Evolutionary conservation across 192 early-diverging fungal genomes (phyloP), one percentile per base, ranked within the genome.

Genomic region (Jimgerdemannia lactiflua): DNA sequence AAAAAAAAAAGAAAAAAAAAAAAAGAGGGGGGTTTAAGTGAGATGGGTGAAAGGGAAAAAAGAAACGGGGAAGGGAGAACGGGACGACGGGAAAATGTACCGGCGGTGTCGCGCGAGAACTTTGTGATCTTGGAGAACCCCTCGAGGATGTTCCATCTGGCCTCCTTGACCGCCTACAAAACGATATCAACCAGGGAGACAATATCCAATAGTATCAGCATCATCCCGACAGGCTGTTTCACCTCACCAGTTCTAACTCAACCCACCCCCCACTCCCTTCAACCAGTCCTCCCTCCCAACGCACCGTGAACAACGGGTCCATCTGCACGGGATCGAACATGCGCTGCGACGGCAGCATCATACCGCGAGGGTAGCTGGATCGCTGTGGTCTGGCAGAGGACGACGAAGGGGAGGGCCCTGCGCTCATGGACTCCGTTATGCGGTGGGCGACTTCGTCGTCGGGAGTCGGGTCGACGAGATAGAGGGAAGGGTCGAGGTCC

Each of bases 101-200:
- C 86, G 4, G 92, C 90, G 0, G 92, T 85, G 67, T 93, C 90
- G 39, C 88, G 83, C 49, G 91, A 88, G 67, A 91, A 90, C 65
- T 87, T 83, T 4, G 94, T 92, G 8, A 95, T 92, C 39, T 90
- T 89, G 2, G 94, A 93, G 65, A 95, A 90, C 49, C 84, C 83
- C 77, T 95, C 94, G 40, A 95, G 80, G 39, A 95, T 85, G 65
- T 84, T 89, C 92, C 92, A 95, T 4, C 84, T 82, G 59, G 90
- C 83, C 74, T 92, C 92, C 77, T 93, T 93, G 19, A 90, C 83
- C 44, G 87, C 83, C 88, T 89, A 82, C 29, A 54, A 66, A 59
- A n/a, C n/a, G n/a, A n/a, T n/a, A n/a, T n/a, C n/a, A n/a, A n/a
- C n/a, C n/a, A n/a, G n/a, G n/a, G n/a, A n/a, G n/a, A n/a, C n/a